Conservation (phyloP, 345 rosid genomes). For the Moringa oleifera region DNA sequence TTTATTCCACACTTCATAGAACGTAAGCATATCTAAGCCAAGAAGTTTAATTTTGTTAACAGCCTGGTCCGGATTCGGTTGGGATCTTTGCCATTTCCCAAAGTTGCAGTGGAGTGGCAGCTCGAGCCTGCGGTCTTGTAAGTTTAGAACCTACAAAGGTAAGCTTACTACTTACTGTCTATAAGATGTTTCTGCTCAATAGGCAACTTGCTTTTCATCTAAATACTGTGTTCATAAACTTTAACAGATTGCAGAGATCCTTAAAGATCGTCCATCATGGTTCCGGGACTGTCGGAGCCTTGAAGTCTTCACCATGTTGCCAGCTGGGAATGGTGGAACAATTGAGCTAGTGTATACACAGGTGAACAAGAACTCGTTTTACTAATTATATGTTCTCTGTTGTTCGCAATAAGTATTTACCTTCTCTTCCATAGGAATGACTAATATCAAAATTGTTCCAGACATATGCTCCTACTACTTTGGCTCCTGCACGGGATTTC, state of each 20-base stretch:
- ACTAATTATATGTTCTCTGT: constrained; percentile 7
- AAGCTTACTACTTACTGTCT: constrained; percentile 4
- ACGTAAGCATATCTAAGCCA: background rate
- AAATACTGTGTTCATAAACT: too few relatives aligned
- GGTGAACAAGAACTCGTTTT: constrained; percentile 29
- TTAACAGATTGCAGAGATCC: constrained; percentile 91
- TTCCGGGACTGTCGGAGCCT: constrained; percentile 98
- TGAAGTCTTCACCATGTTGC: constrained; percentile 93
- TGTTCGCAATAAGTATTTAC: background rate
- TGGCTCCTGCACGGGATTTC: constrained; percentile 98
- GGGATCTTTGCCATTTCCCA: constrained; percentile 99
- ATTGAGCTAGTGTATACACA: constrained; percentile 93
- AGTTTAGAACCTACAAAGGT: constrained; percentile 97
- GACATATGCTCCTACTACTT: constrained; percentile 94
- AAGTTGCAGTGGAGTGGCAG: constrained; percentile 99
- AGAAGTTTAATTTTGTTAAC: constrained; percentile 13
- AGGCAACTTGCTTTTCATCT: background rate
- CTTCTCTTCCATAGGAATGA: background rate
- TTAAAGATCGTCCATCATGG: constrained; percentile 98
- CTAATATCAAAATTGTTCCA: constrained; percentile 23
- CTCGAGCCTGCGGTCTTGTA: constrained; percentile 99
- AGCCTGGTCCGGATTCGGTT: constrained; percentile 99
- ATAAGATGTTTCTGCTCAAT: background rate
- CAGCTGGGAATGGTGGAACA: constrained; percentile 93
- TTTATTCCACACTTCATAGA: background rate